Conservation (phyloP, 2,329 filamentous ascomycete genomes). For the Venturia asperata region DNA sequence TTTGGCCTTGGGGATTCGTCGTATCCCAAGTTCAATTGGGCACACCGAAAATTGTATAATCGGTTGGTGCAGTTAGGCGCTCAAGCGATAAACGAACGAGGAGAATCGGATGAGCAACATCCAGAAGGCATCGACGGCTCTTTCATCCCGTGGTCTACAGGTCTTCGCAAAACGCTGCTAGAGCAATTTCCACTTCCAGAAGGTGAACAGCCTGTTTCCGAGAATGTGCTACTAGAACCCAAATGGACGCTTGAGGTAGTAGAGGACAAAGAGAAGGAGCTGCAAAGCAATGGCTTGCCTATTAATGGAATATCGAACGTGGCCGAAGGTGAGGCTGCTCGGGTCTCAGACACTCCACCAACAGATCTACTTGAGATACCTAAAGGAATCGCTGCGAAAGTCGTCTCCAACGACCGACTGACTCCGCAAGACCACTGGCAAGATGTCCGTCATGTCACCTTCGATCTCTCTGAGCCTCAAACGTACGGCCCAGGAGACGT, state of each 20-base stretch:
- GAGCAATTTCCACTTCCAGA: conserved; percentile 61
- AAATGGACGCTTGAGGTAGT: conserved; percentile 56
- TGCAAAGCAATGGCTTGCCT: background rate
- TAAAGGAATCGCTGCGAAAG: conserved; percentile 47
- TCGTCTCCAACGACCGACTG: conserved; percentile 62
- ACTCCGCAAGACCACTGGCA: conserved; percentile 81
- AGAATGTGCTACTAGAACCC: conserved; percentile 66
- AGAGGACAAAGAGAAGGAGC: background rate
- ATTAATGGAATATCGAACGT: background rate
- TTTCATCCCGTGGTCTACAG: conserved; percentile 69
- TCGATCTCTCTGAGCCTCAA: conserved; percentile 43
- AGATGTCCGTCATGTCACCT: conserved; percentile 75
- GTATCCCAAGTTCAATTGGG: conserved; percentile 94
- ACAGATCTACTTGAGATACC: conserved; percentile 51
- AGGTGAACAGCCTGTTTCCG: conserved; percentile 62
- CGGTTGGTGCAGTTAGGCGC: conserved; percentile 79
- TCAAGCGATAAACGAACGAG: conserved; percentile 63
- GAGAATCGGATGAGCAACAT: conserved; percentile 90
- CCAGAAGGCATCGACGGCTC: conserved; percentile 81
- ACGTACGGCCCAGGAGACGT: conserved; percentile 68
- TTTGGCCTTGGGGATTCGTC: conserved; percentile 94
- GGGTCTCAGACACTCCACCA: conserved; percentile 27
- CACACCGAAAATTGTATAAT: conserved; percentile 78
- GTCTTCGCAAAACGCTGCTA: conserved; percentile 59
- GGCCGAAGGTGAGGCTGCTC: background rate